phyloP scores from a whole-genome alignment of 805 yeast species.

The Lipomyces anomalus region DNA sequence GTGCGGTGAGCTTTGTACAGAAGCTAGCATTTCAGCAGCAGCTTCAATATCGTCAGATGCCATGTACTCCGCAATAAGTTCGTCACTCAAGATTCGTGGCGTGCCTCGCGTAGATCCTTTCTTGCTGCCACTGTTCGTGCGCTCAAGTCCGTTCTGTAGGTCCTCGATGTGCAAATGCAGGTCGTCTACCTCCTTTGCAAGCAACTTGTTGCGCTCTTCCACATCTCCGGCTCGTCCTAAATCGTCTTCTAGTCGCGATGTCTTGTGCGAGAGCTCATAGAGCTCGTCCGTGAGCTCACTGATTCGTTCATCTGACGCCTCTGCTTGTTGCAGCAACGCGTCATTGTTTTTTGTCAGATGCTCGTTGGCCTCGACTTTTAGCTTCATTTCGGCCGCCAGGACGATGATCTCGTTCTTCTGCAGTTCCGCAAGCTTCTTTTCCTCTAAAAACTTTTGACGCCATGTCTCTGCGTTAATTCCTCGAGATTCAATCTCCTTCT shows the following conservation, averaged over 20 bases:
- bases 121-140: background rate
- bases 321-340: conserved; percentile 4
- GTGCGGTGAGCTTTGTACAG: no score
- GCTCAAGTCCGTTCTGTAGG: background rate
- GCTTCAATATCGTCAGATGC: background rate
- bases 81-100: background rate
- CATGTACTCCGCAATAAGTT: background rate
- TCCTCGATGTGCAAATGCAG: background rate
- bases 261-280: conserved; percentile 3
- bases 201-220: conserved; percentile 2
- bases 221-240: background rate
- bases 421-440: conserved; percentile 7
- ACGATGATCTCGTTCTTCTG: conserved; percentile 2
- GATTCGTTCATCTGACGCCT: conserved; percentile 2
- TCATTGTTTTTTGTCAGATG: conserved; percentile 11
- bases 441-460: conserved; percentile 11
- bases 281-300: conserved; percentile 5
- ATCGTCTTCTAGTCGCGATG: conserved; percentile 6
- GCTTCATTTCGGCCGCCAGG: conserved; percentile 11
- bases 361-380: conserved; percentile 14
- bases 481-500: conserved; percentile 9
- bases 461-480: conserved; percentile 15
- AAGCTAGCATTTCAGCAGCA: background rate
- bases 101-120: background rate
- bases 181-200: conserved; percentile 3